Conservation (phyloP, 2,329 filamentous ascomycete species). For the Didymella pinodella region DNA sequence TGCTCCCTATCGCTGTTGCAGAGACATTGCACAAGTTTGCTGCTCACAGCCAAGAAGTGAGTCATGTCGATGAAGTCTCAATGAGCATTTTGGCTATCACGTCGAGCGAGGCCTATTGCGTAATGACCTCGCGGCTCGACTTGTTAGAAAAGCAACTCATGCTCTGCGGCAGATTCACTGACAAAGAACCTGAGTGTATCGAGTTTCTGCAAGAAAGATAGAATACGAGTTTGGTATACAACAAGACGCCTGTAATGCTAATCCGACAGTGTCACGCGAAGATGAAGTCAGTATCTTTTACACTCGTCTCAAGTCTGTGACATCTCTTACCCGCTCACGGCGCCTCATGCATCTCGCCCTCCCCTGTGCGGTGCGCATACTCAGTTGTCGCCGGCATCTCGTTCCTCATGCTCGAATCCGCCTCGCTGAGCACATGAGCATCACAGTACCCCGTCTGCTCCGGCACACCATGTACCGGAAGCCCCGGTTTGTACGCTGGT, state of each 20-base stretch:
- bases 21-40: too few relatives aligned
- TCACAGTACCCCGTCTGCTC: constrained; percentile 13
- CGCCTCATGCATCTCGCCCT: constrained; percentile 21
- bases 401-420: background rate
- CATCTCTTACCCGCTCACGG: constrained; percentile 2
- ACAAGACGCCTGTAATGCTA: background rate
- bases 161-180: too few relatives aligned
- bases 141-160: too few relatives aligned
- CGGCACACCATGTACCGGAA: background rate
- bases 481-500: constrained; percentile 16
- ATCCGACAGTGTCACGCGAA: background rate
- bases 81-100: background rate
- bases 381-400: constrained; percentile 30
- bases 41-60: too few relatives aligned
- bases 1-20: too few relatives aligned
- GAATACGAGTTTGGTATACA: background rate
- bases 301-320: too few relatives aligned
- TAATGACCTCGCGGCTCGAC: too few relatives aligned
- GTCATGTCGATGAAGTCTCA: background rate
- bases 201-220: background rate
- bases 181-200: too few relatives aligned
- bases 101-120: too few relatives aligned
- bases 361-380: constrained; percentile 26
- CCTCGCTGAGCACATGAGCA: constrained; percentile 1
- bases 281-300: background rate